Evolutionary conservation across 805 yeast species (phyloP).

Genomic region (Limtongia smithiae): DNA sequence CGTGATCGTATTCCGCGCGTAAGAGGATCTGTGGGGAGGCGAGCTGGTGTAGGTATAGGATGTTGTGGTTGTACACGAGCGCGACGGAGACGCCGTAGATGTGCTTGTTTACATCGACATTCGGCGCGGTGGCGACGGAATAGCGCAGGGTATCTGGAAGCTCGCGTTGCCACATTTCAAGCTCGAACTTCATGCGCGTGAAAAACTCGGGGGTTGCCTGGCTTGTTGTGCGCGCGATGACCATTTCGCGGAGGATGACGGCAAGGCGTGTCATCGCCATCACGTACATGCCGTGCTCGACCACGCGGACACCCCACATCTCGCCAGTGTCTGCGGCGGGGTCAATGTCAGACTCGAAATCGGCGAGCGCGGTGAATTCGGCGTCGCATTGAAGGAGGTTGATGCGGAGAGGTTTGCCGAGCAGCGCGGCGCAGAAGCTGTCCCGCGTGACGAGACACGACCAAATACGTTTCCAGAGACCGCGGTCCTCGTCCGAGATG

Average conservation of each 20-base stretch:
- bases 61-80: conserved; percentile 20
- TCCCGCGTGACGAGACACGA: conserved; percentile 17
- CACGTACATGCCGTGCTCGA: conserved; percentile 5
- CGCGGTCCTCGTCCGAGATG: conserved; percentile 14
- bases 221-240: conserved; percentile 3
- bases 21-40: background rate
- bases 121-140: background rate
- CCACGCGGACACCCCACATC: conserved; percentile 2
- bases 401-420: conserved; percentile 21
- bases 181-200: background rate
- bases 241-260: conserved; percentile 7
- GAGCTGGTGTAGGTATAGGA: conserved; percentile 23
- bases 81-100: conserved; percentile 4
- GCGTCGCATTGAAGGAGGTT: conserved; percentile 19
- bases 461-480: conserved; percentile 16
- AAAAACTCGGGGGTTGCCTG: conserved; percentile 1
- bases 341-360: conserved; percentile 11
- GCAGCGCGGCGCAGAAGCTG: conserved; percentile 15
- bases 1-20: background rate
- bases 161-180: conserved; percentile 1
- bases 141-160: conserved; percentile 2
- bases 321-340: background rate
- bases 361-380: conserved; percentile 1
- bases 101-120: background rate
- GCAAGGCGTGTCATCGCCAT: conserved; percentile 5